A percentile compares a stretch with the other conserved stretches of the same genome.
Evolutionary conservation across 1,284 basidiomycete species (phyloP).

Genomic region (Papiliotrema flavescens): DNA sequence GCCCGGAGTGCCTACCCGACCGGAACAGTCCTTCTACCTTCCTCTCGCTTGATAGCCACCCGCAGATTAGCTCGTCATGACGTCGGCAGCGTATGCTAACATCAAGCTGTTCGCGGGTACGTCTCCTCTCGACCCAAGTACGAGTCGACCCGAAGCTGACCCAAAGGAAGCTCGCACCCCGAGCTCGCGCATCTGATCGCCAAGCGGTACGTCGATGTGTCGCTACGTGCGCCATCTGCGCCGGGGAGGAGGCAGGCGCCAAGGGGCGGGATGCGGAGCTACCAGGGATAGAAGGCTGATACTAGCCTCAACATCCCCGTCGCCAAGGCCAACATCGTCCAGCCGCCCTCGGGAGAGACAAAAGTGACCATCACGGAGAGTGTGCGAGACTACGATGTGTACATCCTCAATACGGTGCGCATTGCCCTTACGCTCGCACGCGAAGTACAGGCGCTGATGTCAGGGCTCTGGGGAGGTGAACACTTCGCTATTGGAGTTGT

Average conservation of each 20-base stretch:
- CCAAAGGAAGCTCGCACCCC: conserved; percentile 83
- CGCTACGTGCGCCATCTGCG: neutral
- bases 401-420: conserved; percentile 86
- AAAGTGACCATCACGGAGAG: conserved; percentile 89
- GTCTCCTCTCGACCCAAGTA: conserved; percentile 29
- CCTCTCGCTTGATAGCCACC: no score
- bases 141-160: no score
- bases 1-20: no score
- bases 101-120: conserved; percentile 90
- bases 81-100: conserved; percentile 46
- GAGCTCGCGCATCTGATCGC: conserved; percentile 93
- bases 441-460: neutral
- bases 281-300: neutral
- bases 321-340: conserved; percentile 76
- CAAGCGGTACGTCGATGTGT: conserved; percentile 61
- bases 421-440: neutral
- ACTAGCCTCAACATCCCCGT: conserved; percentile 75
- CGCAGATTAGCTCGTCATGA: conserved; percentile 20
- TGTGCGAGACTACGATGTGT: conserved; percentile 97
- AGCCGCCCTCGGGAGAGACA: conserved; percentile 89
- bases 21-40: no score
- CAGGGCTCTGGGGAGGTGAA: conserved; percentile 58
- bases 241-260: no score
- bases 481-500: conserved; percentile 89
- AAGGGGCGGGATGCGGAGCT: no score